These are phyloP conservation scores for Kwoniella sp. DNA, from an alignment of 768 basidiomycete species.

Conservation along the genomic window DNA sequence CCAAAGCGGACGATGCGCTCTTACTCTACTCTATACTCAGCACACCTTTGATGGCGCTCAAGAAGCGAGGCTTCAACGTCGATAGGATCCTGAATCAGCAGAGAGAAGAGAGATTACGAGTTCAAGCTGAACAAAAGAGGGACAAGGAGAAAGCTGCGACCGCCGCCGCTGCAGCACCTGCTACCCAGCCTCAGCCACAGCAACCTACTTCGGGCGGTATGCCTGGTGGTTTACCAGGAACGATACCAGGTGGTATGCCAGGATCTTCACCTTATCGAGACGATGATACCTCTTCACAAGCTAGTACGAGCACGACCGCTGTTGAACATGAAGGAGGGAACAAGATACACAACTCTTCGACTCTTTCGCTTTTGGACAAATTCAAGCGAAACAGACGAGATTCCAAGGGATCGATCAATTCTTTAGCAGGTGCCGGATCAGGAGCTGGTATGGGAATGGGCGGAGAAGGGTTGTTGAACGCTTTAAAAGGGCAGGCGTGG, in stretches of 20 bases:
- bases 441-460: constrained; percentile 4
- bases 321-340: not conserved
- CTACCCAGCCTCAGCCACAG: too few relatives aligned
- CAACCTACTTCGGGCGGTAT: not conserved
- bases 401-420: constrained; percentile 1
- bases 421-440: not conserved
- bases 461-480: constrained; percentile 16
- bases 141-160: constrained; percentile 35
- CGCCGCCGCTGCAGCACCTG: constrained; percentile 1
- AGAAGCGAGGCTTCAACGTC: constrained; percentile 60
- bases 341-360: not conserved
- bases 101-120: constrained; percentile 64
- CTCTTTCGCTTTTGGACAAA: constrained; percentile 19
- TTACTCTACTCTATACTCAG: constrained; percentile 92
- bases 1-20: constrained; percentile 81
- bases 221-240: not conserved
- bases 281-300: not conserved
- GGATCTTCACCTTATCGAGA: not conserved
- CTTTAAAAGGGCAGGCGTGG: constrained; percentile 16
- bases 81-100: constrained; percentile 88
- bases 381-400: constrained; percentile 15
- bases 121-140: constrained; percentile 53
- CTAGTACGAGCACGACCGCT: not conserved
- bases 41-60: constrained; percentile 72
- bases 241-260: not conserved